These are phyloP conservation scores for Colletotrichum sidae DNA, from an alignment of 2,329 filamentous ascomycete genomes.

Conservation along the genomic window DNA sequence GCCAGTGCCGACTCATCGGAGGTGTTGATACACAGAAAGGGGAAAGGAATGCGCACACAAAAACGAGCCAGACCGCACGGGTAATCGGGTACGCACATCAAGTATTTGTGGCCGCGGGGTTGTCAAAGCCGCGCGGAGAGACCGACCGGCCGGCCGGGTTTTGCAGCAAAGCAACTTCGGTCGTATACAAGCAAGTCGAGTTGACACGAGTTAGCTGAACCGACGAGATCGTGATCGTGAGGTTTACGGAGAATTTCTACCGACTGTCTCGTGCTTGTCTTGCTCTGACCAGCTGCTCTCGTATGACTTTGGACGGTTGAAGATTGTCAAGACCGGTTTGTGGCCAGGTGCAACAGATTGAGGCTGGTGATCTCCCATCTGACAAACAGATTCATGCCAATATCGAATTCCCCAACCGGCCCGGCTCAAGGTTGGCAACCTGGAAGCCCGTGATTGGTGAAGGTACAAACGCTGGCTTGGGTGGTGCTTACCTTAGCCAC, in stretches of 20 bases:
- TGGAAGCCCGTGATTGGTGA: not conserved
- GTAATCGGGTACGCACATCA: constrained; percentile 25
- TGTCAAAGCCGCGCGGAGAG: constrained; percentile 19
- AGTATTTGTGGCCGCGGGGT: constrained; percentile 17
- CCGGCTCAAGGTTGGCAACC: constrained; percentile 18
- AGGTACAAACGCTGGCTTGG: not conserved
- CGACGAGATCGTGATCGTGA: not conserved
- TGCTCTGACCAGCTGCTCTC: not conserved
- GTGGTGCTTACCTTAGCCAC: constrained; percentile 10
- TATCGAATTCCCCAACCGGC: constrained; percentile 18
- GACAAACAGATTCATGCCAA: constrained; percentile 16
- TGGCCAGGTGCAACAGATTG: constrained; percentile 7
- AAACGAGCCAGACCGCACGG: constrained; percentile 15
- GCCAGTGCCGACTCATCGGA: constrained; percentile 22
- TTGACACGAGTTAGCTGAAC: not conserved
- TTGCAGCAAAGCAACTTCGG: not conserved
- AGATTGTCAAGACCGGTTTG: constrained; percentile 14
- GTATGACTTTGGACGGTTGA: not conserved
- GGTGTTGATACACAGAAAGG: constrained; percentile 19
- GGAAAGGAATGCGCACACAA: not conserved
- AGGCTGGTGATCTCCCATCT: constrained; percentile 18
- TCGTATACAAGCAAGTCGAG: not conserved
- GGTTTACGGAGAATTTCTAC: too few species aligned
- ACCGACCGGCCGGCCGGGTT: constrained; percentile 14
- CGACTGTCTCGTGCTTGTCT: not conserved